Evolutionary conservation across 2,329 filamentous ascomycete genomes (phyloP).

Genomic region (Aspergillus oerlinghausenensis): DNA sequence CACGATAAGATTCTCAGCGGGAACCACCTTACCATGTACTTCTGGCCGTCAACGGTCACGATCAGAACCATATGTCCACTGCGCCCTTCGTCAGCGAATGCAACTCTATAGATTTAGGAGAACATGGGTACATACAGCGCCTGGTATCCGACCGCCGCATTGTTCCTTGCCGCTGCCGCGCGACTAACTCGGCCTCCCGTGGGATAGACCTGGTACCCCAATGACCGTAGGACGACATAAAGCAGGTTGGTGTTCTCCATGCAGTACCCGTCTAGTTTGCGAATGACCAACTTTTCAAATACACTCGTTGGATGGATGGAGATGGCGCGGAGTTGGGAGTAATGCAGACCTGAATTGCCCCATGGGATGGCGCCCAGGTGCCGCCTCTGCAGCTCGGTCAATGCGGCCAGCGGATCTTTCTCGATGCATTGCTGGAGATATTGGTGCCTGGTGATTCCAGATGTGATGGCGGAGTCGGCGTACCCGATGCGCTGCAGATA

Average conservation of each 20-base stretch:
- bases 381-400: constrained; percentile 35
- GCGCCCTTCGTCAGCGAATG: neutral
- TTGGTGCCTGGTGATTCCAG: constrained; percentile 18
- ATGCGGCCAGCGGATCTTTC: constrained; percentile 25
- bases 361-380: constrained; percentile 51
- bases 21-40: constrained; percentile 33
- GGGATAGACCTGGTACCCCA: constrained; percentile 53
- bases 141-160: constrained; percentile 28
- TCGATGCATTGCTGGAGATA: constrained; percentile 25
- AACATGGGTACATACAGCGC: constrained; percentile 41
- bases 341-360: constrained; percentile 55
- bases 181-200: constrained; percentile 49
- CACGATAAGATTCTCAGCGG: neutral
- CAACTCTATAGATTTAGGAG: neutral
- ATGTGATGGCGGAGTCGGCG: constrained; percentile 9
- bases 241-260: constrained; percentile 58
- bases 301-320: constrained; percentile 47
- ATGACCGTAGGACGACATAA: constrained; percentile 45
- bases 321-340: constrained; percentile 46
- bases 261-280: constrained; percentile 54
- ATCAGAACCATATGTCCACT: constrained; percentile 59
- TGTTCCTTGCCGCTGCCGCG: constrained; percentile 23
- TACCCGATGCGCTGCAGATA: constrained; percentile 34
- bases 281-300: constrained; percentile 50
- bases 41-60: constrained; percentile 49